Base-by-base conservation (phyloP, 257 asterid genomes). In the Leonotis leonurus region DNA sequence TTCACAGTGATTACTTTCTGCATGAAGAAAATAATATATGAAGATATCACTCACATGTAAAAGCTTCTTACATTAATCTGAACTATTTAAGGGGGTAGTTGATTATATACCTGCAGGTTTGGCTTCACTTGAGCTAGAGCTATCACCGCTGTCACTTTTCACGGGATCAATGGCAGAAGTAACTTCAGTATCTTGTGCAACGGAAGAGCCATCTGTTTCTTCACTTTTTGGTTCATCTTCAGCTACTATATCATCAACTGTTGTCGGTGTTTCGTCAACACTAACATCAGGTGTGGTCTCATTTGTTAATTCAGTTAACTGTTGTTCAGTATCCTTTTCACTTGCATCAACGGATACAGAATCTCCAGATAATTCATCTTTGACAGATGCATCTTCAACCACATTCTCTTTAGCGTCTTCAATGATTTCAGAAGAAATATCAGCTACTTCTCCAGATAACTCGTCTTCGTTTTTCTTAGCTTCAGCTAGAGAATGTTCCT, bases 101-200 rank as follows among this genome's bases (percentile, higher is more conserved):
- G 44, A 77, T 29, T 22, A 67, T 72, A 62, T 48, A 85, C 87
- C 94, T 79, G 82, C 56, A 45, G 69, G 59, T 32, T 11, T 29
- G 74, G 60, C 74, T 61, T 78, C 77, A 2, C 71, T 65, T 40
- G 54, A 78, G 56, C 52, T 60, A 56, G 85, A 73, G 78, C 74
- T 73, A 33, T 75, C 65, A 50, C 52, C 51, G 51, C 64, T 62
- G 27, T 45, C 77, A 66, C 46, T 72, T 62, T 46, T 61, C 73
- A 73, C 83, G 6, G 63, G 69, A 46, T 49, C 37, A 48, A 56
- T 49, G 48, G 44, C 71, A 52, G 62, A 72, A 37, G 73, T 32
- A 17, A 50, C 78, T 77, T 80, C 76, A 72, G 67, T 63, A 50
- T 69, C 78, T 76, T 55, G 75, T 43, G 63, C n/a, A 21, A 48